phyloP scores from a whole-genome alignment of 1,284 basidiomycete species.

The Xerocomus nothofagi region DNA sequence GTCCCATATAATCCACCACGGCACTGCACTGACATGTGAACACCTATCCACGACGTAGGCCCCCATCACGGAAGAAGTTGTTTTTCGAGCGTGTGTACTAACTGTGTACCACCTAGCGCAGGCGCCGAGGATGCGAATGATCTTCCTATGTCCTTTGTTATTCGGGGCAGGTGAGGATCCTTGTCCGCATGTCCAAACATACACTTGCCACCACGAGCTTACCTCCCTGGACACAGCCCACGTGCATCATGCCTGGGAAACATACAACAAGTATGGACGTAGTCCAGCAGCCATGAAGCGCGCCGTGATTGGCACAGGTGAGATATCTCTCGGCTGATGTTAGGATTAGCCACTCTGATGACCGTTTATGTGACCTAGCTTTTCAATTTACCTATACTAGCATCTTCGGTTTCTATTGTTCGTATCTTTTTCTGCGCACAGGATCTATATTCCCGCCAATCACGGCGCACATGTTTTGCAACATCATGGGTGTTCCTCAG shows the following conservation, averaged over 20 bases:
- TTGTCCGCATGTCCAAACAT: not conserved
- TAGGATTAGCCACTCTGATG: conserved; percentile 3
- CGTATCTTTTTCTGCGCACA: conserved; percentile 84
- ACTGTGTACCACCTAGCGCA: conserved; percentile 70
- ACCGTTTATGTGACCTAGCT: conserved; percentile 44
- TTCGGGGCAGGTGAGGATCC: conserved; percentile 78
- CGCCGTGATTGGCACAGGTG: conserved; percentile 63
- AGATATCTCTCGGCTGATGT: conserved; percentile 31
- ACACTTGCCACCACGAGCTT: conserved; percentile 8
- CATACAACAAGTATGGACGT: conserved; percentile 69
- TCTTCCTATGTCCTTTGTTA: conserved; percentile 81
- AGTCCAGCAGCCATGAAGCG: conserved; percentile 59
- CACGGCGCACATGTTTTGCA: conserved; percentile 87
- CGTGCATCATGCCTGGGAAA: conserved; percentile 88
- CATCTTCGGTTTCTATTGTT: conserved; percentile 87
- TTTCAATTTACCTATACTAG: conserved; percentile 90
- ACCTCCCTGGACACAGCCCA: conserved; percentile 61
- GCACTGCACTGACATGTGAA: conserved; percentile 1
- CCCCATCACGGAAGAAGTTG: conserved; percentile 90
- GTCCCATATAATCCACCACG: not conserved
- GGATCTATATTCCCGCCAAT: conserved; percentile 65
- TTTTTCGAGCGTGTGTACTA: conserved; percentile 87
- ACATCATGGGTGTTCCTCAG: conserved; percentile 88
- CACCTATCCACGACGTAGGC: conserved; percentile 49
- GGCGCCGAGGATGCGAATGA: conserved; percentile 55